Evolutionary conservation across 2,329 filamentous ascomycete species (phyloP).

Genomic region (Colletotrichum paranaense): DNA sequence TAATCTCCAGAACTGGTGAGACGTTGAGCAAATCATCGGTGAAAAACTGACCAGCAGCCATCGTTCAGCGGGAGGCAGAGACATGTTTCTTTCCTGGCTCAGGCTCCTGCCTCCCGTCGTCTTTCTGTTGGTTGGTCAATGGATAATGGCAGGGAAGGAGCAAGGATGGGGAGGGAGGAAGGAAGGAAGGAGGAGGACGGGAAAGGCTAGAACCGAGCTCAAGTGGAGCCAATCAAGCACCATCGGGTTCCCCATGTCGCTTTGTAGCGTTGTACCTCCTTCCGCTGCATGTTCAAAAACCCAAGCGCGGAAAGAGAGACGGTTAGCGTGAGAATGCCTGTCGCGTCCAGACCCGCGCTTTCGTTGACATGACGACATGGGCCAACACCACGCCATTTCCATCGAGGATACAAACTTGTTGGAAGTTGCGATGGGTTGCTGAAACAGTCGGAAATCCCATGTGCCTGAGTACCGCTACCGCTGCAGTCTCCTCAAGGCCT

Average conservation of each 20-base stretch:
- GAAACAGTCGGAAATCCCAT: constrained; percentile 10
- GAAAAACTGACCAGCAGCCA: not conserved
- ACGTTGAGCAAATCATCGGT: not conserved
- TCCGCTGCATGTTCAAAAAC: not conserved
- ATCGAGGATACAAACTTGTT: not conserved
- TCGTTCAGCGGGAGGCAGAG: not conserved
- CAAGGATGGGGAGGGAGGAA: not conserved
- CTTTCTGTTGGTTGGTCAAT: not conserved
- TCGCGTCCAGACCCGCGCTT: constrained; percentile 2
- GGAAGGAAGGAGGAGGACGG: not conserved
- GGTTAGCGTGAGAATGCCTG: constrained; percentile 5
- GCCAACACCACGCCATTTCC: constrained; percentile 1
- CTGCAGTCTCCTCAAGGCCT: not conserved
- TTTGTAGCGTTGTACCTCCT: not conserved
- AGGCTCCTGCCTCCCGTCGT: not conserved
- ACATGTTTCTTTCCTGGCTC: constrained; percentile 19
- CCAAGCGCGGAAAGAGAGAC: not conserved
- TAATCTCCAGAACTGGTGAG: not conserved
- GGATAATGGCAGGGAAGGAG: not conserved
- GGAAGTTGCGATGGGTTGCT: not conserved
- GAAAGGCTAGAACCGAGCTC: not conserved
- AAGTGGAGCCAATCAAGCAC: not conserved
- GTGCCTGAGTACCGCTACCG: constrained; percentile 10
- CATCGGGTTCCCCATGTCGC: not conserved
- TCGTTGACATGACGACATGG: constrained; percentile 29